These are phyloP conservation scores for Rhizopogon rudus DNA, from an alignment of 768 basidiomycete genomes.

Conservation along the genomic window DNA sequence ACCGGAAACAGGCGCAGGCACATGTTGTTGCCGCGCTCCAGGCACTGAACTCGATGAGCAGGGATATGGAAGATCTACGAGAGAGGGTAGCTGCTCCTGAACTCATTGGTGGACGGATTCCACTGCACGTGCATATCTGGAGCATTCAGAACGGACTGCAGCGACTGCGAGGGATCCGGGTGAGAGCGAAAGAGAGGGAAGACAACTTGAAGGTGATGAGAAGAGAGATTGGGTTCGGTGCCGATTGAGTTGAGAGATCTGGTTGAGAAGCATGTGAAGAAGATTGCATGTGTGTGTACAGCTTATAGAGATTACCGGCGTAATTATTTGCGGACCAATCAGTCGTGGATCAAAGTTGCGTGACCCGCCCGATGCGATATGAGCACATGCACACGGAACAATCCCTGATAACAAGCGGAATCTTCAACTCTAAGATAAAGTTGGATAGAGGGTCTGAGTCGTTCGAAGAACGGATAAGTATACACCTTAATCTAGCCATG, in stretches of 20 bases:
- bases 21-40: constrained; percentile 65
- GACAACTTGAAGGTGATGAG: too few relatives aligned
- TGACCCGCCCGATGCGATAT: too few relatives aligned
- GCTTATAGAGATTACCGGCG: background rate
- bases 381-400: background rate
- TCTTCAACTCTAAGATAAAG: background rate
- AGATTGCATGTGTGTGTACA: too few relatives aligned
- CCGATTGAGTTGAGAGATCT: too few relatives aligned
- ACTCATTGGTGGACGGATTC: constrained; percentile 50
- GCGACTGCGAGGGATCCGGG: constrained; percentile 41
- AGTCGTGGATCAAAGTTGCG: background rate
- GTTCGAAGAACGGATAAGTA: too few relatives aligned
- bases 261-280: too few relatives aligned
- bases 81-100: constrained; percentile 61
- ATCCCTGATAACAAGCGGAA: too few relatives aligned
- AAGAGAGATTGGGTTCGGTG: too few relatives aligned
- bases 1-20: constrained; percentile 54
- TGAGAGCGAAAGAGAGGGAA: constrained; percentile 34
- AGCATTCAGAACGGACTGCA: constrained; percentile 64
- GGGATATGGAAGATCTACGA: constrained; percentile 72
- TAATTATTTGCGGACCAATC: background rate
- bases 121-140: constrained; percentile 71
- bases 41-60: constrained; percentile 56
- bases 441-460: background rate
- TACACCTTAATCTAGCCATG: background rate